Base-by-base conservation (phyloP, 139 green algal genomes). In the Chlamydomonas sp. region DNA sequence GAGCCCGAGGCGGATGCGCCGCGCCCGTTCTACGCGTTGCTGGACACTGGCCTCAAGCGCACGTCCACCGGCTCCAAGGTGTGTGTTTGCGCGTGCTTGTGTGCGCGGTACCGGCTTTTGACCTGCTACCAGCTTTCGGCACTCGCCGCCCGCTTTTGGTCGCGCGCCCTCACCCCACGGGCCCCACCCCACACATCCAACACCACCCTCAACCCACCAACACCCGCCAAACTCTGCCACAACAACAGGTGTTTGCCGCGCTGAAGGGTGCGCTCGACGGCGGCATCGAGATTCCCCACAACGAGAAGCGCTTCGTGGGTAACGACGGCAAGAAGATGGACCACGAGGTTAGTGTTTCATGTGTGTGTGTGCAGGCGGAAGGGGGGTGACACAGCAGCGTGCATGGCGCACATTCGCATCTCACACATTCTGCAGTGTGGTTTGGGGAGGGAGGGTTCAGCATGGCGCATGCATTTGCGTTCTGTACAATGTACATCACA, bases 271-370 rank as follows among this genome's bases (percentile, higher is more conserved):
- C 92, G 8, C 77, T 95, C 66, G 95, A 99, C 76, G 95, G 95
- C 65, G 95, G 95, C 58, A 80, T 99, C 68, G 87, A 97, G 85
- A 95, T 99, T 65, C 95, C 95, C 47, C 95, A 99, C 91, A 95
- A 87, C 74, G 93, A 99, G 73, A 99, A 99, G 91, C 88, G 95
- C 65, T 96, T 96, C 80, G 89, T 96, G 38, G 95, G 95, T 48
- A 99, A 95, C 75, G 84, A 90, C 75, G 74, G 68, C 81, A 98
- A 98, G 88, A 83, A 85, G 73, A 82, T 96, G 37, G 94, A 99
- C 71, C 67, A 91, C 16, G 95, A 99, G 76, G n/a, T n/a, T n/a
- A n/a, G n/a, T n/a, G n/a, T n/a, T n/a, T n/a, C n/a, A n/a, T n/a
- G n/a, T n/a, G n/a, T n/a, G 79, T 85, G 30, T 5, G 70, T 31